phyloP scores from a whole-genome alignment of 2,329 filamentous ascomycete genomes.

The Monosporascus sp. region DNA sequence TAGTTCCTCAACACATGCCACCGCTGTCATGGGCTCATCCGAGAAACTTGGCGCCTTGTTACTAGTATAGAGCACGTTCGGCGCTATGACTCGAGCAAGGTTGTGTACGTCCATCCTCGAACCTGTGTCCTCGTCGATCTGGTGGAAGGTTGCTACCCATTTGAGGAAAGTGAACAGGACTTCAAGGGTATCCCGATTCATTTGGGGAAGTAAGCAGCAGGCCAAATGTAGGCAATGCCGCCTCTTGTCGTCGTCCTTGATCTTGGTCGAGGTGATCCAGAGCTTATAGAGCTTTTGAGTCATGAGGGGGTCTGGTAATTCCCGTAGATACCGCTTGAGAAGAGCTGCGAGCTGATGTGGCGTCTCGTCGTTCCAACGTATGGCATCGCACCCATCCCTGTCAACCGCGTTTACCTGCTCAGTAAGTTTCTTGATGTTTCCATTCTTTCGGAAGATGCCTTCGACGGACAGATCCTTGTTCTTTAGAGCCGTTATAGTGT shows the following conservation, averaged over 20 bases:
- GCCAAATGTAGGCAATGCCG: constrained; percentile 83
- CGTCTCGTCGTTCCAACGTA: constrained; percentile 81
- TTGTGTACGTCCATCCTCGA: constrained; percentile 99
- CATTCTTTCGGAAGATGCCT: constrained; percentile 97
- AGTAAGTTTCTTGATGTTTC: constrained; percentile 90
- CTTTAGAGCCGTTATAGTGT: constrained; percentile 88
- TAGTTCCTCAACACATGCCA: constrained; percentile 84
- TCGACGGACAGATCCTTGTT: constrained; percentile 99
- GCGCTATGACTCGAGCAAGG: constrained; percentile 92
- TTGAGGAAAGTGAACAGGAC: constrained; percentile 94
- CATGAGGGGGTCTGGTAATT: constrained; percentile 89
- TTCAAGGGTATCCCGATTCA: constrained; percentile 88
- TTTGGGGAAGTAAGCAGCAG: constrained; percentile 88
- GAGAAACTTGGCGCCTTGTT: constrained; percentile 64
- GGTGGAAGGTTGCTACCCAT: constrained; percentile 95
- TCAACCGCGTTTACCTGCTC: constrained; percentile 85
- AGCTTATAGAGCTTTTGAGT: constrained; percentile 91
- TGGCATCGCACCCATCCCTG: constrained; percentile 73
- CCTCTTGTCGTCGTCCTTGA: constrained; percentile 73
- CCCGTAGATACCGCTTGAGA: constrained; percentile 89
- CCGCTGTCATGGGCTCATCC: constrained; percentile 85
- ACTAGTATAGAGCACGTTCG: constrained; percentile 80
- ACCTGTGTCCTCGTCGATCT: constrained; percentile 92
- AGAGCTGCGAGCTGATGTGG: constrained; percentile 92
- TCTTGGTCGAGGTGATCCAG: constrained; percentile 86